These are phyloP conservation scores for Fermentozyma sake DNA, from an alignment of 1,139 yeast species.

Conservation along the genomic window DNA sequence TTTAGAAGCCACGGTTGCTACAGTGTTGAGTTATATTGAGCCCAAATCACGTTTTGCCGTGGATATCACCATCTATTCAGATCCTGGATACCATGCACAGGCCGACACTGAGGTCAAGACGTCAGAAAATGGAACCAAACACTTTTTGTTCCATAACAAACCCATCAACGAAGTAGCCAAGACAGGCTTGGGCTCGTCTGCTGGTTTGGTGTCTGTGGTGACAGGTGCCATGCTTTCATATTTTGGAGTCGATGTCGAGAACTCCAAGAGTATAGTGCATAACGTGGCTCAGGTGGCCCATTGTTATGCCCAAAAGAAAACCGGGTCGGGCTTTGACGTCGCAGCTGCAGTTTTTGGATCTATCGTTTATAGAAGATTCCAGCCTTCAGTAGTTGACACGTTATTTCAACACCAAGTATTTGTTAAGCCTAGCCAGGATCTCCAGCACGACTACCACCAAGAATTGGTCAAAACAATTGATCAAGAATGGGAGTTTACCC, in stretches of 20 bases:
- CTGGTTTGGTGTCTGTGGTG: slow-evolving; percentile 83
- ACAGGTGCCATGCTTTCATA: slow-evolving; percentile 62
- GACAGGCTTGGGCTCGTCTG: slow-evolving; percentile 95
- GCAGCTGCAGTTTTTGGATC: slow-evolving; percentile 95
- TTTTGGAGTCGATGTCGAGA: slow-evolving; percentile 25
- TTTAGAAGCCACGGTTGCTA: slow-evolving; percentile 55
- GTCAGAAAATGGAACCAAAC: slow-evolving; percentile 29
- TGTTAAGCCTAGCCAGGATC: slow-evolving; percentile 12
- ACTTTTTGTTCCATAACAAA: slow-evolving; percentile 56
- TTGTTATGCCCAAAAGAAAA: slow-evolving; percentile 89
- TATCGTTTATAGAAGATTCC: slow-evolving; percentile 71
- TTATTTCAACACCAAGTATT: slow-evolving; percentile 23
- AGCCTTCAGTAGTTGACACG: slow-evolving; percentile 46
- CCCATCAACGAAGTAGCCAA: slow-evolving; percentile 75
- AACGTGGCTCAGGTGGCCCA: slow-evolving; percentile 87
- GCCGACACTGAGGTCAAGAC: slow-evolving; percentile 31
- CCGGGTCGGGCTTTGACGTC: slow-evolving; percentile 96
- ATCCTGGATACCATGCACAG: slow-evolving; percentile 86
- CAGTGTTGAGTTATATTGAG: slow-evolving; percentile 49
- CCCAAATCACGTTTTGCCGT: slow-evolving; percentile 30
- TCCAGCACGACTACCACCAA: slow-evolving; percentile 5
- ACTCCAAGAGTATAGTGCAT: slow-evolving; percentile 44
- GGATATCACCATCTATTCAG: slow-evolving; percentile 67
- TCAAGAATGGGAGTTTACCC: slow-evolving; percentile 55
- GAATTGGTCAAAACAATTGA: slow-evolving; percentile 39